phyloP scores from a whole-genome alignment of 225 moss, liverwort and hornwort species.

The Thuidium tamariscinum region DNA sequence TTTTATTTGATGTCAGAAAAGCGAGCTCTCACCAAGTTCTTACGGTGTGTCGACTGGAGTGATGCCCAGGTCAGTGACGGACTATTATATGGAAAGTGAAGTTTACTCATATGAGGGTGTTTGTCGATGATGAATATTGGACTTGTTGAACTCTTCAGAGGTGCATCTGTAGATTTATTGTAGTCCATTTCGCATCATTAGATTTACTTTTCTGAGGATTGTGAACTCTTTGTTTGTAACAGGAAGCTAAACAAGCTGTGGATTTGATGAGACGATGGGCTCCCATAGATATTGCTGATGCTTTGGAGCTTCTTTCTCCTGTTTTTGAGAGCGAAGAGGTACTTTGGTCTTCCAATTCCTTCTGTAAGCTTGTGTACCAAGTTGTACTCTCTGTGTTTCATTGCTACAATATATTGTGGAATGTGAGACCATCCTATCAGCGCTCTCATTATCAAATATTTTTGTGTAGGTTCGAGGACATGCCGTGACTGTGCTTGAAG shows the following conservation, averaged over 20 bases:
- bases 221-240: background rate
- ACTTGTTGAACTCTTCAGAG: background rate
- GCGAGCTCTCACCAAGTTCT: conserved; percentile 81
- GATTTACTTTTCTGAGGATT: background rate
- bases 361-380: background rate
- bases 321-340: conserved; percentile 97
- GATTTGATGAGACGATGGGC: conserved; percentile 90
- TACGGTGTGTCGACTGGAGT: conserved; percentile 90
- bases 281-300: conserved; percentile 88
- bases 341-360: background rate
- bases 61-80: conserved; percentile 61
- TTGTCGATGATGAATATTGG: background rate
- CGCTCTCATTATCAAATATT: background rate
- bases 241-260: conserved; percentile 94
- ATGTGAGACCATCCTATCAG: background rate
- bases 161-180: background rate
- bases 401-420: background rate
- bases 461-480: conserved; percentile 70
- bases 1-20: conserved; percentile 87
- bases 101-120: background rate
- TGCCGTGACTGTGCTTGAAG: conserved; percentile 85
- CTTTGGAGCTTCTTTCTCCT: conserved; percentile 80
- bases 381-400: background rate
- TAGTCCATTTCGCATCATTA: background rate
- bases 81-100: background rate